Evolutionary conservation across 2,329 filamentous ascomycete genomes (phyloP), one percentile per base, ranked within the genome.

Genomic region (Cytospora mali): DNA sequence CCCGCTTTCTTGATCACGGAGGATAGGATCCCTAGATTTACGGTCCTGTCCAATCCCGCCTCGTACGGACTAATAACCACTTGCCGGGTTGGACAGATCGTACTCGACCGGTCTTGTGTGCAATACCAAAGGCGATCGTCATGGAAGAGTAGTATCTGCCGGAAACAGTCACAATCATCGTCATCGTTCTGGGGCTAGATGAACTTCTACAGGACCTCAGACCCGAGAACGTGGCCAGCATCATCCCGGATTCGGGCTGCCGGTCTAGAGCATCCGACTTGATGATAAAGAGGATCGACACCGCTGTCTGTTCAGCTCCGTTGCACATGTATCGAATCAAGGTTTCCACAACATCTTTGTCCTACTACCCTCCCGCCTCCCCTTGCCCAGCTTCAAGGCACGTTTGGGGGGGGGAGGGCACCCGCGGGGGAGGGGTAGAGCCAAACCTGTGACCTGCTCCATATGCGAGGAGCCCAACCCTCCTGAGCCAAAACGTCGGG

Each of bases 391-490:
- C 18, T 42, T n/a, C 16, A n/a, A 18, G 6, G 14, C 39, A 21
- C 39, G 39, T 42, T n/a, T 23, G 9, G 42, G 42, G n/a, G n/a
- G n/a, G 9, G n/a, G n/a, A n/a, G n/a, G n/a, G n/a, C n/a, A n/a
- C n/a, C n/a, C n/a, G n/a, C n/a, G n/a, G n/a, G n/a, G n/a, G n/a
- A n/a, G n/a, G 42, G 39, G 18, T 23, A 31, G 27, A 55, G 31
- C 31, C 56, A 55, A 25, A 56, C 57, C 33, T 51, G 52, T 61
- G 57, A 64, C 27, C 33, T 53, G 46, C 21, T 31, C 42, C 25
- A 46, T 55, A 61, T 50, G 61, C 61, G 42, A 60, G 61, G 31
- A 42, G 31, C 58, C 51, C 52, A 60, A 35, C 58, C 35, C 27
- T 25, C 31, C 33, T 33, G 50, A 35, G 13, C 51, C 27, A 39